phyloP scores from a whole-genome alignment of 192 early-diverging fungal genomes.

The Podila minutissima region DNA sequence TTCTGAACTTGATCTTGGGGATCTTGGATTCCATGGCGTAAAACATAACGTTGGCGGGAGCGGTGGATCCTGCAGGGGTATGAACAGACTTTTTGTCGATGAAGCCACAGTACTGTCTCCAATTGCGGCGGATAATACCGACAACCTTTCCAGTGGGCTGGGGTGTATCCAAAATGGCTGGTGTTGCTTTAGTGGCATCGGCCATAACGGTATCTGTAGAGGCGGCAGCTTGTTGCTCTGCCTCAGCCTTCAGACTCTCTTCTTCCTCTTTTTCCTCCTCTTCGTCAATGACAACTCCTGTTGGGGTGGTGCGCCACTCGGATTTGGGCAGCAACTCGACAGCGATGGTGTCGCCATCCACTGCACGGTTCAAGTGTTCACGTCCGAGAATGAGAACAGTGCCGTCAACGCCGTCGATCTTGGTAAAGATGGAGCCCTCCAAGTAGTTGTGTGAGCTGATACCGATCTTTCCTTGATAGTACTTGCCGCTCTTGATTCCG shows the following conservation, averaged over 20 bases:
- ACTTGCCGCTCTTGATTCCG: constrained; percentile 84
- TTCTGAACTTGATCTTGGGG: constrained; percentile 93
- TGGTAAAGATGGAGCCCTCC: constrained; percentile 83
- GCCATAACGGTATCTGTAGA: constrained; percentile 67
- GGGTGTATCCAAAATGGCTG: constrained; percentile 51
- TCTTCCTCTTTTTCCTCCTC: constrained; percentile 75
- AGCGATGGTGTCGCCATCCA: constrained; percentile 93
- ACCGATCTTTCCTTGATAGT: constrained; percentile 83
- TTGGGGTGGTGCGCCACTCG: constrained; percentile 84
- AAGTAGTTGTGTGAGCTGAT: constrained; percentile 91
- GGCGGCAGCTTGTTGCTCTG: constrained; percentile 49
- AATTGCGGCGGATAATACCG: constrained; percentile 94
- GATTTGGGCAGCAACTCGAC: constrained; percentile 85
- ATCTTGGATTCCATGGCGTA: constrained; percentile 92
- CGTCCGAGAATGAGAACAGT: constrained; percentile 86
- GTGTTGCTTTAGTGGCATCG: constrained; percentile 74
- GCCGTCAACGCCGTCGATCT: constrained; percentile 77
- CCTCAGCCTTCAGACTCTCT: constrained; percentile 52
- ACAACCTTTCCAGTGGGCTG: constrained; percentile 91
- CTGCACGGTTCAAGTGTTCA: constrained; percentile 85
- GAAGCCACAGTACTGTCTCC: constrained; percentile 93
- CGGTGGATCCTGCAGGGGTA: constrained; percentile 64
- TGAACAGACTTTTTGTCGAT: constrained; percentile 77
- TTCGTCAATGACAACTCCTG: constrained; percentile 78
- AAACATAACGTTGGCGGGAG: constrained; percentile 81